Conservation (phyloP, 2,329 filamentous ascomycete genomes). For the Truncatella angustata region DNA sequence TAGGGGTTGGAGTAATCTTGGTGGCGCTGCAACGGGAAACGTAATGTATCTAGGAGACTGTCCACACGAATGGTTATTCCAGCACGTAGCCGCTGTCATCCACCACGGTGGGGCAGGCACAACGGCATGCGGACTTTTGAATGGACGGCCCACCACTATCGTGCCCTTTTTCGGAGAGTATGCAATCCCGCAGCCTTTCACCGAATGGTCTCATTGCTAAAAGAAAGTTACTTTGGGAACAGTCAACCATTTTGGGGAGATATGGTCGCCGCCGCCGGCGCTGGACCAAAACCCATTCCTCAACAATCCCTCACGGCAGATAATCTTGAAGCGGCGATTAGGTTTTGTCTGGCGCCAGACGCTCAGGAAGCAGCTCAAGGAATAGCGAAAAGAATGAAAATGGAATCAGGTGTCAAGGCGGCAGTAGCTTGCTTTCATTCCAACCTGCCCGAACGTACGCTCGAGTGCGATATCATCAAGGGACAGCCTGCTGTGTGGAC, state of each 20-base stretch:
- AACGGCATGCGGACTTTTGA: conserved; percentile 60
- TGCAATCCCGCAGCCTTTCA: not conserved
- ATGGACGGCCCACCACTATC: conserved; percentile 60
- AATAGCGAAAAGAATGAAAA: conserved; percentile 33
- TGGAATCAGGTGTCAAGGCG: conserved; percentile 34
- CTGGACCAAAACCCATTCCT: conserved; percentile 34
- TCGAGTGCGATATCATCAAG: conserved; percentile 73
- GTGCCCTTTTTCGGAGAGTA: conserved; percentile 65
- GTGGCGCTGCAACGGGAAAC: conserved; percentile 48
- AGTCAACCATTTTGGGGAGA: conserved; percentile 40
- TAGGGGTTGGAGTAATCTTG: conserved; percentile 64
- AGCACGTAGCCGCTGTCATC: conserved; percentile 55
- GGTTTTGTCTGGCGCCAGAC: conserved; percentile 28
- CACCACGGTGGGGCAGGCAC: conserved; percentile 67
- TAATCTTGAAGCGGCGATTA: conserved; percentile 33
- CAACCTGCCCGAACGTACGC: no score
- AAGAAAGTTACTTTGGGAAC: not conserved
- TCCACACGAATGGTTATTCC: conserved; percentile 66
- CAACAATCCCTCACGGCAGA: conserved; percentile 30
- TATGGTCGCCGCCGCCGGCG: conserved; percentile 37
- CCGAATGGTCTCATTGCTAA: not conserved
- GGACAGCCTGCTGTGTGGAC: conserved; percentile 46
- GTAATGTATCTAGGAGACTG: conserved; percentile 55
- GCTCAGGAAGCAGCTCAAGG: conserved; percentile 27
- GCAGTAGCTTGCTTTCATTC: conserved; percentile 38